Evolutionary conservation across 352 stramenopile species (phyloP).

Genomic region (Thraustotheca clavata): DNA sequence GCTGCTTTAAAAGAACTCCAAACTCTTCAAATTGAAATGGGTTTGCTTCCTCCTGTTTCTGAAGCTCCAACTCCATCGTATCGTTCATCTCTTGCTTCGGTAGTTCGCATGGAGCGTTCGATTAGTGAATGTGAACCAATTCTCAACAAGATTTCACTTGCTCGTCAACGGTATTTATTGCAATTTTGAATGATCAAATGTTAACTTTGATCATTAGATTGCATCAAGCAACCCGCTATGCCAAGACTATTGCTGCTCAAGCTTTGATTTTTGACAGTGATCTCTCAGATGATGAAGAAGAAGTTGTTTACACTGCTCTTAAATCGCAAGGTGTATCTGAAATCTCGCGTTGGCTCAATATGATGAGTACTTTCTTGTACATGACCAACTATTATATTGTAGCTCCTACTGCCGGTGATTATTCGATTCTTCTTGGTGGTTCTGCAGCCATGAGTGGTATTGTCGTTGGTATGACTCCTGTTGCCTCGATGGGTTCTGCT

Average conservation of each 20-base stretch:
- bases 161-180: conserved; percentile 29
- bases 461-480: conserved; percentile 95
- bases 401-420: conserved; percentile 89
- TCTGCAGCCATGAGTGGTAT: conserved; percentile 86
- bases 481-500: conserved; percentile 90
- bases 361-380: conserved; percentile 94
- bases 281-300: conserved; percentile 76
- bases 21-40: conserved; percentile 32
- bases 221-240: conserved; percentile 77
- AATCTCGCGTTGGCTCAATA: conserved; percentile 86
- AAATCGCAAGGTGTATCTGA: conserved; percentile 39
- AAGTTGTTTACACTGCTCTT: conserved; percentile 51
- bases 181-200: background rate
- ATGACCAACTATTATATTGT: conserved; percentile 99
- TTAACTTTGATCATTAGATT: conserved; percentile 20
- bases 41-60: background rate
- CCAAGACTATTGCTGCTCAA: conserved; percentile 71
- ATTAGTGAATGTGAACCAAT: conserved; percentile 77
- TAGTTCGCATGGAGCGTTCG: conserved; percentile 28
- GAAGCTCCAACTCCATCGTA: background rate
- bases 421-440: conserved; percentile 83
- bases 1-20: conserved; percentile 53
- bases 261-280: conserved; percentile 77
- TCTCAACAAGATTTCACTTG: conserved; percentile 56
- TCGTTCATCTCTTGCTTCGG: background rate